Evolutionary conservation across 768 basidiomycete species (phyloP), one percentile per base, ranked within the genome.

Genomic region (Hortiboletus flavorubellus): DNA sequence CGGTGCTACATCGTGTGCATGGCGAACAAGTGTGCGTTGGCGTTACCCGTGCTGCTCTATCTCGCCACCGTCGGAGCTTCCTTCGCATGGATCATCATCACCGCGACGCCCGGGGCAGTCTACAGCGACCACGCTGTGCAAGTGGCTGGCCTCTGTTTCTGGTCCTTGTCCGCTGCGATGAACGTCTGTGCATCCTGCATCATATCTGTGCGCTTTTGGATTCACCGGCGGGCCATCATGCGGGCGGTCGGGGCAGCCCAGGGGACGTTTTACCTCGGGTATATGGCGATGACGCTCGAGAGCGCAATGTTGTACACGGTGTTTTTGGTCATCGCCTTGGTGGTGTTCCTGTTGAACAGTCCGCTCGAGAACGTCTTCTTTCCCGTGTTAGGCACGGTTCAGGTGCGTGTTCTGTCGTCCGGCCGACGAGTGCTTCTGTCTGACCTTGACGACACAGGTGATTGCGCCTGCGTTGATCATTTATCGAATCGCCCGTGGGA

Each of bases 261-360:
- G 8, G 65, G 60, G 2, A 16, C 48, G 18, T 65, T 66, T 18
- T 65, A 67, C 35, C 42, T 66, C 37, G 31, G 54, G 2, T 66
- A 62, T n/a, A 62, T 68, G 63, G 54, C 63, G 2, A 62, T 66
- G 66, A 62, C 63, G 21, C 60, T 66, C 42, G 65, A 66, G 51
- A 65, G 65, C 51, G 65, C 65, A 0, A 0, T 52, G 45, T 31
- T 66, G 33, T 66, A 66, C 23, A 59, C 65, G 0, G 31, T 30
- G 18, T 59, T 58, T 7, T 56, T 16, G 14, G 34, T 65, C 23
- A 11, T 60, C 2, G 54, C 58, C 1, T 10, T 68, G 39, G 31
- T 56, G 1, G 53, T 56, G 12, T 66, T 68, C 14, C 16, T 35
- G 43, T 8, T 48, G 18, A 65, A 66, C 38, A 66, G 63, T 15